A percentile compares a stretch with the other conserved stretches of the same genome.
These are phyloP conservation scores for Fusarium tuaranense DNA, from an alignment of 2,329 filamentous ascomycete genomes.

Conservation along the genomic window DNA sequence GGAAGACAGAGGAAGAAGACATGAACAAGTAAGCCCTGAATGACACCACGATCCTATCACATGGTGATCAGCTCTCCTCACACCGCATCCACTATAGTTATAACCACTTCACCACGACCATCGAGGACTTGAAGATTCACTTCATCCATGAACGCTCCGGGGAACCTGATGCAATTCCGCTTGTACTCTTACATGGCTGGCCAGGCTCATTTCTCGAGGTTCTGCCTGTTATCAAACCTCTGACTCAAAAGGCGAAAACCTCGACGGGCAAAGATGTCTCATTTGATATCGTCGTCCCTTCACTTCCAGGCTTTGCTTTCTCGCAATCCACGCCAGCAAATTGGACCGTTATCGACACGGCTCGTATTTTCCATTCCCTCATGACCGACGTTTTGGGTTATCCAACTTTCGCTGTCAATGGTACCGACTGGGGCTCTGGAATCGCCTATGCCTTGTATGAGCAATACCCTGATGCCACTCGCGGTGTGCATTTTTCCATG, in stretches of 20 bases:
- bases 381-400: conserved; percentile 55
- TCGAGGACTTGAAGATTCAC: conserved; percentile 37
- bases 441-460: conserved; percentile 28
- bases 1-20: conserved; percentile 28
- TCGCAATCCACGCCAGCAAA: conserved; percentile 45
- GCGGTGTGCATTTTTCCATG: conserved; percentile 26
- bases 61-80: neutral
- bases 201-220: conserved; percentile 59
- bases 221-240: conserved; percentile 35
- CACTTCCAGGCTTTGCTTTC: conserved; percentile 54
- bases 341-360: conserved; percentile 53
- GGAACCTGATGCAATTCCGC: conserved; percentile 48
- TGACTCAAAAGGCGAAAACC: neutral
- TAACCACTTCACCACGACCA: neutral
- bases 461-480: conserved; percentile 17
- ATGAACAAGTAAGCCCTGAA: conserved; percentile 26
- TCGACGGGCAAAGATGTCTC: neutral
- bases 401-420: conserved; percentile 31
- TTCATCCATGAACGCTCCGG: conserved; percentile 40
- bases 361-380: conserved; percentile 51
- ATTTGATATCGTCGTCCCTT: conserved; percentile 45
- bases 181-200: conserved; percentile 58
- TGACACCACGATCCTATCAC: neutral
- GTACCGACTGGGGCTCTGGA: conserved; percentile 29
- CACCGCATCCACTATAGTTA: neutral